Base-by-base conservation (phyloP, 2,329 filamentous ascomycete genomes). In the Hirsutella rhossiliensis region DNA sequence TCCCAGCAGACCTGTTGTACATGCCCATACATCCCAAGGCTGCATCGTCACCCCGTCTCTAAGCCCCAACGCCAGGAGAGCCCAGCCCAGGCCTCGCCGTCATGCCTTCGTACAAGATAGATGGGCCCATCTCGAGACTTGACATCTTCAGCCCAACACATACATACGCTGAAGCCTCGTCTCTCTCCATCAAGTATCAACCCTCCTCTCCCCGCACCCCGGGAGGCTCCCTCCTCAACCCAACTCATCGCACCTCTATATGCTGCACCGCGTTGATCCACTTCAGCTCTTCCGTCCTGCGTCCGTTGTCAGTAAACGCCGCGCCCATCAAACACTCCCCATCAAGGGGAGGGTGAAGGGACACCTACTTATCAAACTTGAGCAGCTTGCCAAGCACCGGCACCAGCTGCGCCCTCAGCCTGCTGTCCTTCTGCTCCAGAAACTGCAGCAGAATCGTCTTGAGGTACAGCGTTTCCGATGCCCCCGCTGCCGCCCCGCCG, bases 381-480 rank as follows among this genome's bases (percentile, higher is more conserved):
- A 92, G 65, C 57, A 90, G 64, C 72, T 84, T 82, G 28, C 81
- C 82, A 54, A 92, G 61, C 30, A 89, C 84, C 1, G 84, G 84
- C 45, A 92, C 81, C 50, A 90, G 69, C 67, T 87, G 83, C 49
- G 78, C 73, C 54, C 87, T 76, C 53, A 86, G 68, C 65, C 78
- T 84, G 60, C 81, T 84, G 57, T 90, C 85, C 65, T 80, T 86
- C 52, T 86, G 80, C 67, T 89, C 83, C 50, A 92, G 62, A 60
- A 90, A 90, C 61, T 89, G 84, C 51, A 92, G 63, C 52, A 92
- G 62, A 44, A 90, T 84, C 9, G 85, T 88, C 71, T 88, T 89
- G 44, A 90, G 64, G 55, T 92, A 90, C 48, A 78, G 72, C 32
- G 69, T 68, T 47, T 81, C 76, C 48, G 17, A 36, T 3, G 34